Percentiles rank a stretch among this genome's conserved stretches.
These are phyloP conservation scores for Dryas octopetala DNA, from an alignment of 306 rosid genomes.

Conservation along the genomic window DNA sequence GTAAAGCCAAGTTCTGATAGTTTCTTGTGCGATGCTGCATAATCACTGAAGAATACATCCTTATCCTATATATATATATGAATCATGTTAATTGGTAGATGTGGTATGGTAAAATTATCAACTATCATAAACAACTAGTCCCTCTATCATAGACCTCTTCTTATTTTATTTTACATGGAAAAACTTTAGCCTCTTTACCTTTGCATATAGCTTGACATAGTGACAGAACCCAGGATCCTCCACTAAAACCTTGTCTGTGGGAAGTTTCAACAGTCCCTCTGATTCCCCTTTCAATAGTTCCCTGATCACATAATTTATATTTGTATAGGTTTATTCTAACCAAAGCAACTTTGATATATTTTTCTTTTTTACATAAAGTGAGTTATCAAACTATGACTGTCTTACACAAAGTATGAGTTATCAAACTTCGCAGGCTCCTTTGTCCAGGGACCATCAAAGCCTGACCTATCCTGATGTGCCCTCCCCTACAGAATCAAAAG, in stretches of 20 bases:
- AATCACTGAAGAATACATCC: conserved; percentile 63
- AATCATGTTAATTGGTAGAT: not conserved
- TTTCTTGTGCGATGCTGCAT: conserved; percentile 78
- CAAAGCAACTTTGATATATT: not conserved
- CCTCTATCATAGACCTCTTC: no score
- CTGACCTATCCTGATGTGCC: conserved; percentile 76
- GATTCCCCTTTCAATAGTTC: conserved; percentile 49
- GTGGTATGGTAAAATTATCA: not conserved
- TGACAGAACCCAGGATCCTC: conserved; percentile 47
- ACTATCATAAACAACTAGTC: not conserved
- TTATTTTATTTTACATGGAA: not conserved
- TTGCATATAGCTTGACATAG: conserved; percentile 63
- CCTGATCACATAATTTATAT: conserved; percentile 31
- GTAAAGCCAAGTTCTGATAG: conserved; percentile 79
- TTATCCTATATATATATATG: conserved; percentile 41
- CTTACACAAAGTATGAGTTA: conserved; percentile 85
- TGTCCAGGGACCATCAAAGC: conserved; percentile 86
- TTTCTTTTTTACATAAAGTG: not conserved
- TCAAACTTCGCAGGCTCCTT: conserved; percentile 66
- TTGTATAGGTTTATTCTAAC: not conserved
- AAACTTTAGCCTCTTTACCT: conserved; percentile 34
- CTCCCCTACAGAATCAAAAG: conserved; percentile 51
- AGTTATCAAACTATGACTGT: not conserved
- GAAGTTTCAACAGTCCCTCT: conserved; percentile 55
- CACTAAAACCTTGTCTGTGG: conserved; percentile 64